Evolutionary conservation across 306 rosid species (phyloP).

Genomic region (Sesbania bispinosa): DNA sequence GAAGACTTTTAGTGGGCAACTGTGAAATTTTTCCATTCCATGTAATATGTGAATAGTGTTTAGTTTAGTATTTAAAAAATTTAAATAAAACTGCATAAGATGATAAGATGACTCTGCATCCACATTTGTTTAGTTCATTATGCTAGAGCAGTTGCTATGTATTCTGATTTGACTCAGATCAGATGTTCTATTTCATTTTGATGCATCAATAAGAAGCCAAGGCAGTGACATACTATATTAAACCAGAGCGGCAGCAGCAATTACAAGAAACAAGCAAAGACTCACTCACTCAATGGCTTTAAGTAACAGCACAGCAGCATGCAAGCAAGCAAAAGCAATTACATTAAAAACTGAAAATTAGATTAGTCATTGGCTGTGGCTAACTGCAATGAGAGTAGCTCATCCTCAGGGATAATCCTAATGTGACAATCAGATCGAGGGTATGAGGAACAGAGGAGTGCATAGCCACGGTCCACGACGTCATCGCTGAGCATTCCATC

Average conservation of each 20-base stretch:
- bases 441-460: slow-evolving; percentile 67
- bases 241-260: background rate
- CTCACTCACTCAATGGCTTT: background rate
- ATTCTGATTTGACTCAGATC: background rate
- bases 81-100: background rate
- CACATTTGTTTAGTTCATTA: background rate
- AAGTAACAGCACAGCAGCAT: slow-evolving; percentile 7
- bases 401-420: slow-evolving; percentile 79
- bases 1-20: slow-evolving; percentile 28
- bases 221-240: background rate
- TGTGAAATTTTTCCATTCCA: background rate
- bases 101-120: background rate
- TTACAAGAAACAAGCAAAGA: slow-evolving; percentile 16
- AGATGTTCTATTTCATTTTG: slow-evolving; percentile 3
- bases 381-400: slow-evolving; percentile 76
- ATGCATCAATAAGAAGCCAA: background rate
- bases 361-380: slow-evolving; percentile 88
- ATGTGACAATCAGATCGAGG: slow-evolving; percentile 83
- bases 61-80: too few relatives aligned
- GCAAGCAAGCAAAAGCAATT: background rate
- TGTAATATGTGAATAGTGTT: slow-evolving; percentile 4
- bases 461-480: slow-evolving; percentile 85
- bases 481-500: slow-evolving; percentile 99
- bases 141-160: background rate
- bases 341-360: slow-evolving; percentile 7